Percentiles rank a stretch among this genome's conserved stretches.
These are phyloP conservation scores for Trichoderma gamsii DNA, from an alignment of 495 filamentous ascomycete species.

Conservation along the genomic window DNA sequence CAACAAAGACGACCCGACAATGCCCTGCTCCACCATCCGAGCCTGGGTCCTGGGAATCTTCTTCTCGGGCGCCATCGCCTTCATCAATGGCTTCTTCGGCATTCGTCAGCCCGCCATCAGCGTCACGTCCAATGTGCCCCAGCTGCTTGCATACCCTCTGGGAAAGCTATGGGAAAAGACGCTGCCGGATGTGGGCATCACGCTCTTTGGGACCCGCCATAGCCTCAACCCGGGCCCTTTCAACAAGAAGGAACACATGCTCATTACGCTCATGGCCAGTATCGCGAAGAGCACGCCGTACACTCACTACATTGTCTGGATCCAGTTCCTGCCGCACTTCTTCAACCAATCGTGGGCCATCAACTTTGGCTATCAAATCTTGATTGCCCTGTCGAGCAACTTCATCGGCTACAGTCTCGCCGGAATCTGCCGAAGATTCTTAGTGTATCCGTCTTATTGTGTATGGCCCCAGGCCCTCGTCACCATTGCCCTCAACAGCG, in stretches of 20 bases:
- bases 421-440: conserved; percentile 48
- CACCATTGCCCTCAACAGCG: conserved; percentile 41
- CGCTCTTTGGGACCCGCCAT: conserved; percentile 31
- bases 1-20: conserved; percentile 37
- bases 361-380: conserved; percentile 36
- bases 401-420: conserved; percentile 49
- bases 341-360: conserved; percentile 37
- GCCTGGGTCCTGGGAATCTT: conserved; percentile 35
- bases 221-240: conserved; percentile 45
- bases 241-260: conserved; percentile 48
- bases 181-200: conserved; percentile 35
- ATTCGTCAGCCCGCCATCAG: conserved; percentile 35
- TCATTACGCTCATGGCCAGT: conserved; percentile 45
- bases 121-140: conserved; percentile 31
- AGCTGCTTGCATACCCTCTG: conserved; percentile 37
- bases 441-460: conserved; percentile 45
- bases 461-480: conserved; percentile 40
- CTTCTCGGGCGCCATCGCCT: conserved; percentile 33
- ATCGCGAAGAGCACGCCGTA: conserved; percentile 32
- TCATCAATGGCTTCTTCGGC: conserved; percentile 39
- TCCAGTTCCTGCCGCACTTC: conserved; percentile 35
- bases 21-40: conserved; percentile 36
- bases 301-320: conserved; percentile 42
- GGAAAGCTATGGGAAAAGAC: conserved; percentile 30
- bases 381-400: conserved; percentile 41